Conservation (phyloP, 2,329 filamentous ascomycete genomes). For the Sporothrix euskadiensis region DNA sequence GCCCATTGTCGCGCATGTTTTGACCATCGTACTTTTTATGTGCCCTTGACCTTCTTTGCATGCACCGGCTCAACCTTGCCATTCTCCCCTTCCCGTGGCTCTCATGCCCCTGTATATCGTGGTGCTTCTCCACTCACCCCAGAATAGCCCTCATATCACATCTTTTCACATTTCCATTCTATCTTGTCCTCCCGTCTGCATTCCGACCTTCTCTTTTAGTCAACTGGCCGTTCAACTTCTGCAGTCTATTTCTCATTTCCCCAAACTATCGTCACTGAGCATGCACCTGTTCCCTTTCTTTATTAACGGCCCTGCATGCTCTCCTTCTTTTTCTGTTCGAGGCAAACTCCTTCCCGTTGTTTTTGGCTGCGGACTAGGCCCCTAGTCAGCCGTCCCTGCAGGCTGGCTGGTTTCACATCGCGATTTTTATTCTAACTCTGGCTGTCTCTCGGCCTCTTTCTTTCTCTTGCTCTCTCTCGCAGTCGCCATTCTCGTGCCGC, state of each 20-base stretch:
- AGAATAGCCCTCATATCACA: background rate
- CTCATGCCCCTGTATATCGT: background rate
- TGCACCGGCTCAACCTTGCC: background rate
- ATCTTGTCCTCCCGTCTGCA: background rate
- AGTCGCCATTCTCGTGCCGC: background rate
- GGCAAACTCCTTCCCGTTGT: background rate
- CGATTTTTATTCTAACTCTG: background rate
- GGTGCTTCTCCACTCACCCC: background rate
- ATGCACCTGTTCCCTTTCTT: background rate
- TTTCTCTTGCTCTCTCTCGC: background rate
- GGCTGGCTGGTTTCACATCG: slow-evolving; percentile 1
- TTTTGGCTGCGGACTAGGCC: background rate
- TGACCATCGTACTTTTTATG: background rate
- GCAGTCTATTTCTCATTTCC: background rate
- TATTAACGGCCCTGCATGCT: background rate
- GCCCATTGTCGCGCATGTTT: background rate
- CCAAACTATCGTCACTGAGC: background rate
- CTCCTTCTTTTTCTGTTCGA: background rate
- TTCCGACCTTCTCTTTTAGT: background rate
- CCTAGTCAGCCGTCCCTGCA: slow-evolving; percentile 2
- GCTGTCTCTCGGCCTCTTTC: background rate
- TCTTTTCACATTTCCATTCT: background rate
- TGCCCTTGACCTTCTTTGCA: background rate
- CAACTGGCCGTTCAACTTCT: background rate
- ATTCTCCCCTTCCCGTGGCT: slow-evolving; percentile 4